Base-by-base conservation (phyloP, 805 yeast species). In the Candida ipomoeae region DNA sequence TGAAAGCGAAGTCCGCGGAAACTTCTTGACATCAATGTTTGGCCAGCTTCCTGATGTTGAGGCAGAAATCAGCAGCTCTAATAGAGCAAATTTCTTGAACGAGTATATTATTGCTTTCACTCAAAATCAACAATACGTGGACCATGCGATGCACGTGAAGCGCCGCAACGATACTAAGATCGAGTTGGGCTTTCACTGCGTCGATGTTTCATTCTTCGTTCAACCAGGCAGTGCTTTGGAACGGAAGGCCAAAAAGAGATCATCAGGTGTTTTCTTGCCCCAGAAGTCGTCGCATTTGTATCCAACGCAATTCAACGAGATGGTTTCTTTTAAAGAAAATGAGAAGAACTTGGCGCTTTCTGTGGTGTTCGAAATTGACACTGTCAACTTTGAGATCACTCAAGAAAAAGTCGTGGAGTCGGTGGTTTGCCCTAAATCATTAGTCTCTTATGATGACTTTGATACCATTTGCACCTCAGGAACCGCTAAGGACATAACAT, bases 241-340 rank as follows among this genome's bases (percentile, higher is more conserved):
- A 62, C 83, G 91, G 54, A 90, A 92, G 64, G 87, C 96, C 0
- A 87, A 89, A 68, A 90, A 89, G 71, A 80, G 98, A 64, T 89
- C 95, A 1, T 82, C 92, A 3, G 83, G 96, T 6, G 97, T 92
- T 3, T 87, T 84, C 62, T 77, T 91, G 66, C 94, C 95, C 13
- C 96, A 91, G 64, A 80, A 79, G 53, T 74, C 78, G 29, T 79
- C 83, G 40, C 80, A 84, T 52, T 74, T 90, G 58, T 78, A 85
- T 57, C 96, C 97, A 7, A 71, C 72, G 40, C 77, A 79, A 42
- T 74, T 92, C 21, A 82, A 81, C 59, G 79, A 82, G 6, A 59
- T 78, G 21, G 68, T 82, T 36, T 83, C 89, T 2, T 83, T 91
- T 62, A 75, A 75, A 33, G 84, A 79, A 45, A 81, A 79, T 50